These are phyloP conservation scores for Irpex sp. DNA, from an alignment of 1,284 basidiomycete species.

Conservation along the genomic window DNA sequence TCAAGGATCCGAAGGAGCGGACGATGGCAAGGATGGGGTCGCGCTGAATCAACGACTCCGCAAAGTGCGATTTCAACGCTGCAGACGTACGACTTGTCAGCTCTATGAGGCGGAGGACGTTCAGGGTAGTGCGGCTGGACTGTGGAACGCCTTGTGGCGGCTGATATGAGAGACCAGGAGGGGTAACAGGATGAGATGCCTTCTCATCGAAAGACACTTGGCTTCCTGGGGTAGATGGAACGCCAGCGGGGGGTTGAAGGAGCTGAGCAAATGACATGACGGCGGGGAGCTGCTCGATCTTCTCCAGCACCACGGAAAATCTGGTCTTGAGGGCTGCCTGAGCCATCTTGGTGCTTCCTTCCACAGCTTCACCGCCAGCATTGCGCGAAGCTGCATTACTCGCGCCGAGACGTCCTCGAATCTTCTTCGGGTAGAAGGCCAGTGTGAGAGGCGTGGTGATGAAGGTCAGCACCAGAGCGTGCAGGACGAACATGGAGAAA, in stretches of 20 bases:
- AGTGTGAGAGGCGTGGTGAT: constrained; percentile 83
- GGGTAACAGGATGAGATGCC: neutral
- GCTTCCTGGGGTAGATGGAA: constrained; percentile 5
- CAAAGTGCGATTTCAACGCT: constrained; percentile 77
- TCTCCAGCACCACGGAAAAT: constrained; percentile 82
- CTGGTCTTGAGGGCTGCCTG: constrained; percentile 46
- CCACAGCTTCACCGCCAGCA: constrained; percentile 2
- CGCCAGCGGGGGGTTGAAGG: constrained; percentile 35
- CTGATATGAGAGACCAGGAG: constrained; percentile 7
- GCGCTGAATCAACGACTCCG: constrained; percentile 63
- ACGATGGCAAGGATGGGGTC: constrained; percentile 84
- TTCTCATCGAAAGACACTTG: constrained; percentile 19
- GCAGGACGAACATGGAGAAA: constrained; percentile 89
- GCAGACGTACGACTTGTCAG: constrained; percentile 85
- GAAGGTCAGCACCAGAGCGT: constrained; percentile 82
- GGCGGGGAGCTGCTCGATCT: constrained; percentile 79
- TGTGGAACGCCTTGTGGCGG: neutral
- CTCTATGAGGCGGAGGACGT: constrained; percentile 85
- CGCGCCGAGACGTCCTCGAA: constrained; percentile 31
- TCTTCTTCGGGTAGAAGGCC: constrained; percentile 66
- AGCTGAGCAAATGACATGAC: constrained; percentile 66
- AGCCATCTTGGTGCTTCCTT: constrained; percentile 5
- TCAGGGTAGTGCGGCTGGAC: constrained; percentile 40
- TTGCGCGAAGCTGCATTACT: neutral
- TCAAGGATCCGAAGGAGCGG: constrained; percentile 77